These are phyloP conservation scores for Podaxis mareebaensis DNA, from an alignment of 768 basidiomycete genomes.

Conservation along the genomic window DNA sequence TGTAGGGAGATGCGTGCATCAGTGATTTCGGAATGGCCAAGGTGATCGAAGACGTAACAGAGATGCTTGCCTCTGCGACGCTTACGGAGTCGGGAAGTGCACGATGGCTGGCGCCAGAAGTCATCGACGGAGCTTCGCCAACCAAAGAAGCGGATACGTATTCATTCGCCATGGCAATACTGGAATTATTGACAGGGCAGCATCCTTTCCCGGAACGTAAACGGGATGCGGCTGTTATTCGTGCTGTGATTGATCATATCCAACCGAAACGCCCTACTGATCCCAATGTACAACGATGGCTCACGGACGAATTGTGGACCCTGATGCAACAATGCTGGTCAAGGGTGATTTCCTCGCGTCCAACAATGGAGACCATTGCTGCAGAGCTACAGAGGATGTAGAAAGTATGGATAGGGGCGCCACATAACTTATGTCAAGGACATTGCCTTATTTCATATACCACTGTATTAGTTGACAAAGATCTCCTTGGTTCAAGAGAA, in stretches of 20 bases:
- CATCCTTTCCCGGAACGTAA: slow-evolving; percentile 51
- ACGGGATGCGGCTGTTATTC: slow-evolving; percentile 52
- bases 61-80: slow-evolving; percentile 44
- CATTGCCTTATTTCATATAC: background rate
- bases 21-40: slow-evolving; percentile 69
- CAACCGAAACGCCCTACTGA: slow-evolving; percentile 46
- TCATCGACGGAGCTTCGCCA: slow-evolving; percentile 47
- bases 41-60: slow-evolving; percentile 58
- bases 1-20: slow-evolving; percentile 53
- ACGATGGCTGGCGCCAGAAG: slow-evolving; percentile 65
- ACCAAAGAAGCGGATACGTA: slow-evolving; percentile 55
- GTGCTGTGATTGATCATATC: slow-evolving; percentile 38
- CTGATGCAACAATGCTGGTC: slow-evolving; percentile 51
- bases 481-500: background rate
- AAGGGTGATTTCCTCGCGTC: slow-evolving; percentile 35
- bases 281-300: slow-evolving; percentile 32
- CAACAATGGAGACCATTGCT: slow-evolving; percentile 40
- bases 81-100: slow-evolving; percentile 50
- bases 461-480: background rate
- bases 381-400: slow-evolving; percentile 15
- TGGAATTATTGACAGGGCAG: slow-evolving; percentile 57
- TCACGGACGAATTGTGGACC: slow-evolving; percentile 50
- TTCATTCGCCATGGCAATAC: slow-evolving; percentile 59
- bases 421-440: background rate
- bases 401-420: background rate